Evolutionary conservation across 2,329 filamentous ascomycete species (phyloP).

Genomic region (Trichoderma harzianum): DNA sequence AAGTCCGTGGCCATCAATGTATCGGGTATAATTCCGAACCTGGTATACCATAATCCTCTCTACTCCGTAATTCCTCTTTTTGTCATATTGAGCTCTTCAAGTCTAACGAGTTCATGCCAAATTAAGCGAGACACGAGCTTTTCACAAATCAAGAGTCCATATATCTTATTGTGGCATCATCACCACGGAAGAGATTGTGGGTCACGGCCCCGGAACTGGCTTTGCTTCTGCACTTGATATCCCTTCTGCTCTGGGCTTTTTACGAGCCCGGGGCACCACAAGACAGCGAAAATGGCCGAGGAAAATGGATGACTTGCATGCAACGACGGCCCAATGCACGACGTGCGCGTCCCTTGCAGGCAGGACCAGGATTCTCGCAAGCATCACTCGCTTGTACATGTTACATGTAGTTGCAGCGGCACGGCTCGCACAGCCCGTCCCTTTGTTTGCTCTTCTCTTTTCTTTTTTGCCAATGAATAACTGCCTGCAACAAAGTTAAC

Average conservation of each 20-base stretch:
- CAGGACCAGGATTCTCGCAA: not conserved
- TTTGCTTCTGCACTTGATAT: not conserved
- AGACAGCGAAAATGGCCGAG: conserved; percentile 2
- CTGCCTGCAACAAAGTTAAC: not conserved
- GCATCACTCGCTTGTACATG: not conserved
- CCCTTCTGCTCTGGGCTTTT: not conserved
- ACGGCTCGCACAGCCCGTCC: not conserved
- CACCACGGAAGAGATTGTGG: not conserved
- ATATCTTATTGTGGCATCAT: not conserved
- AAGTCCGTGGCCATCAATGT: not conserved
- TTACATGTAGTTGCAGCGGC: not conserved
- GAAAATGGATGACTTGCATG: conserved; percentile 17
- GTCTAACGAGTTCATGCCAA: not conserved
- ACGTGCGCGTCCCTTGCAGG: conserved; percentile 6
- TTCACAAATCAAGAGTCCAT: not conserved
- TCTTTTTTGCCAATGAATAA: not conserved
- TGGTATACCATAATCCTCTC: not conserved
- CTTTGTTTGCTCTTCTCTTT: not conserved
- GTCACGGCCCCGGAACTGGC: not conserved
- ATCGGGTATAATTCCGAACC: not conserved
- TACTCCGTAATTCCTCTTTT: not conserved
- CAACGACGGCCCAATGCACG: conserved; percentile 10
- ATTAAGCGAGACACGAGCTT: not conserved
- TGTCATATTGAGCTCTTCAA: not conserved
- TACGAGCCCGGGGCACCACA: not conserved